Percentiles rank a stretch among this genome's conserved stretches.
Evolutionary conservation across 805 yeast genomes (phyloP).

Genomic region (Saccharomycopsis sp.): DNA sequence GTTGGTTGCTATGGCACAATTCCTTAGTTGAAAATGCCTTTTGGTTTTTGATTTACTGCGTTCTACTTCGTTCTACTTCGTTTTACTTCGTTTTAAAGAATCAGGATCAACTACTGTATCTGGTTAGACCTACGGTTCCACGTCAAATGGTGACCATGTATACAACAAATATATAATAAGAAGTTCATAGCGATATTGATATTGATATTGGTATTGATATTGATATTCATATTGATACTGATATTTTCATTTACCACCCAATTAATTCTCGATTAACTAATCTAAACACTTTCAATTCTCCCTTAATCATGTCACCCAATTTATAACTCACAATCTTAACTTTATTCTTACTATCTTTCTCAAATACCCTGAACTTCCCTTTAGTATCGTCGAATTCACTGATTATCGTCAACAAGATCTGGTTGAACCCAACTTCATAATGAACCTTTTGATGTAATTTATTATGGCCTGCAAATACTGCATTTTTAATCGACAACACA

Average conservation of each 20-base stretch:
- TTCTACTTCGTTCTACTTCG: too few species aligned
- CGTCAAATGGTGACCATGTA: background rate
- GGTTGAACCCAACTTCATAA: conserved; percentile 51
- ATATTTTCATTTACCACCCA: conserved; percentile 75
- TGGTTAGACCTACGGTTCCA: background rate
- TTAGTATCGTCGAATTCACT: conserved; percentile 69
- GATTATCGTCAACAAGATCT: conserved; percentile 54
- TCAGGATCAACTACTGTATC: background rate
- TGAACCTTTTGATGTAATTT: conserved; percentile 50
- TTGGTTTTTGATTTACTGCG: too few species aligned
- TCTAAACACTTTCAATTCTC: conserved; percentile 75
- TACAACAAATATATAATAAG: background rate
- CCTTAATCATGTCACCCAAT: conserved; percentile 66
- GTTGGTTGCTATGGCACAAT: too few species aligned
- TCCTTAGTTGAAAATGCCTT: too few species aligned
- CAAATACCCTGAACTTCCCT: conserved; percentile 62
- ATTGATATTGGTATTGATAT: background rate
- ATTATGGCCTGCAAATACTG: conserved; percentile 61
- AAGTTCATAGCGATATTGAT: background rate
- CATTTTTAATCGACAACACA: conserved; percentile 66
- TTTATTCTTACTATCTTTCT: conserved; percentile 42
- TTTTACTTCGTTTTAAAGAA: too few species aligned
- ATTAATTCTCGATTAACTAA: conserved; percentile 65
- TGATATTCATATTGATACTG: background rate
- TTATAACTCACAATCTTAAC: conserved; percentile 57